phyloP scores from a whole-genome alignment of 495 filamentous ascomycete genomes.

The Aspergillus wentii region DNA sequence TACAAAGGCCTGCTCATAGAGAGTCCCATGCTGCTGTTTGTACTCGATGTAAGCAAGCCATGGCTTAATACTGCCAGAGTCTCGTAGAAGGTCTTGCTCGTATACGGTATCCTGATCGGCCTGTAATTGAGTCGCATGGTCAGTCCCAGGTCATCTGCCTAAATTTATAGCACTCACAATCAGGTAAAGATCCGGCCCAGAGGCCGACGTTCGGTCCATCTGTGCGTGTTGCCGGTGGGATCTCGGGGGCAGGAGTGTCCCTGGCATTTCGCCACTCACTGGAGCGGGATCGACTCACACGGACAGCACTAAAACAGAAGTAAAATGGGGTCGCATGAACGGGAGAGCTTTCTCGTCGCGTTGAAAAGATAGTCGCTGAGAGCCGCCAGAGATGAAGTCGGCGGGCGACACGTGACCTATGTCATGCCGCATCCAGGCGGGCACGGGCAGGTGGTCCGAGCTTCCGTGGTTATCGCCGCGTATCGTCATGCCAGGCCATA shows the following conservation, averaged over 20 bases:
- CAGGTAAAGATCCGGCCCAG: conserved; percentile 63
- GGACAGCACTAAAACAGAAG: conserved; percentile 26
- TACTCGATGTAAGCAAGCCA: conserved; percentile 94
- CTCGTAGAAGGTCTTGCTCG: conserved; percentile 90
- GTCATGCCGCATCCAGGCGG: conserved; percentile 18
- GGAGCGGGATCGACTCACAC: conserved; percentile 37
- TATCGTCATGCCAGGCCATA: conserved; percentile 17
- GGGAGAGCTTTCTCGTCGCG: conserved; percentile 24
- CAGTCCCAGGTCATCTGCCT: conserved; percentile 7
- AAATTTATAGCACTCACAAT: conserved; percentile 55
- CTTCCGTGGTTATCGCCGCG: conserved; percentile 18
- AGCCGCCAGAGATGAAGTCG: conserved; percentile 23
- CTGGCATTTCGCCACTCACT: conserved; percentile 53
- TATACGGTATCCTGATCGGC: conserved; percentile 88
- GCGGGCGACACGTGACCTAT: conserved; percentile 22
- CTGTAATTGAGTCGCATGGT: conserved; percentile 26
- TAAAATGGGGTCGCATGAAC: conserved; percentile 21
- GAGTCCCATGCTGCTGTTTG: conserved; percentile 80
- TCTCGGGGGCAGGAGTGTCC: conserved; percentile 55
- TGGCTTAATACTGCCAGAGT: conserved; percentile 82
- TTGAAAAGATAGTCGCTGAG: conserved; percentile 12
- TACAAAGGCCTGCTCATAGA: conserved; percentile 91
- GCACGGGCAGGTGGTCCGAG: conserved; percentile 21
- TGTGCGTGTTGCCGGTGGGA: conserved; percentile 46
- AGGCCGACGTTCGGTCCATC: conserved; percentile 42